Evolutionary conservation across 176 grass and related monocot genomes (phyloP).

Genomic region (Oryza meyeriana): DNA sequence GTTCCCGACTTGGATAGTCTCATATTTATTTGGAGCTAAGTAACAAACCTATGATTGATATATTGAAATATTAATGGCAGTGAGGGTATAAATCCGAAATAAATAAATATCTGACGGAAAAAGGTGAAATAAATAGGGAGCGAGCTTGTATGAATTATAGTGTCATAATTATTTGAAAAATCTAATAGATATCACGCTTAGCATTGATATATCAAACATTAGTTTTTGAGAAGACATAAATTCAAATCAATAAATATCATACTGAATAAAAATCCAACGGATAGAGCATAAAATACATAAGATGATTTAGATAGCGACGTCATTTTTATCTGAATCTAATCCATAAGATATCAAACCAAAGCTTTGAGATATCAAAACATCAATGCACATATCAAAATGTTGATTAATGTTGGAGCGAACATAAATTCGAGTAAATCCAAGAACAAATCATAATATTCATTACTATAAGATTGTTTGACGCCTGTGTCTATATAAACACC

Average conservation of each 20-base stretch:
- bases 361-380: not conserved
- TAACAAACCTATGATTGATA: not conserved
- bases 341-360: not conserved
- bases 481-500: not conserved
- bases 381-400: not conserved
- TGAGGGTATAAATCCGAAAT: not conserved
- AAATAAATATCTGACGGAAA: not conserved
- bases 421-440: not conserved
- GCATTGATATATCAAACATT: not conserved
- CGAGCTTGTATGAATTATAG: not conserved
- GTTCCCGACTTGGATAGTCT: not conserved
- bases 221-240: not conserved
- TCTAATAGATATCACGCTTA: too few species aligned
- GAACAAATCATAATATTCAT: not conserved
- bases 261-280: not conserved
- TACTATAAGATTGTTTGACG: not conserved
- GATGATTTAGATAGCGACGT: not conserved
- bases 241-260: not conserved
- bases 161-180: not conserved
- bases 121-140: not conserved
- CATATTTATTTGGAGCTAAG: not conserved
- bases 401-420: not conserved
- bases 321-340: not conserved
- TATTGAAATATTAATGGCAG: not conserved
- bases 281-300: not conserved